Conservation (phyloP, 179 eudicot genomes). For the Vitellaria paradoxa region DNA sequence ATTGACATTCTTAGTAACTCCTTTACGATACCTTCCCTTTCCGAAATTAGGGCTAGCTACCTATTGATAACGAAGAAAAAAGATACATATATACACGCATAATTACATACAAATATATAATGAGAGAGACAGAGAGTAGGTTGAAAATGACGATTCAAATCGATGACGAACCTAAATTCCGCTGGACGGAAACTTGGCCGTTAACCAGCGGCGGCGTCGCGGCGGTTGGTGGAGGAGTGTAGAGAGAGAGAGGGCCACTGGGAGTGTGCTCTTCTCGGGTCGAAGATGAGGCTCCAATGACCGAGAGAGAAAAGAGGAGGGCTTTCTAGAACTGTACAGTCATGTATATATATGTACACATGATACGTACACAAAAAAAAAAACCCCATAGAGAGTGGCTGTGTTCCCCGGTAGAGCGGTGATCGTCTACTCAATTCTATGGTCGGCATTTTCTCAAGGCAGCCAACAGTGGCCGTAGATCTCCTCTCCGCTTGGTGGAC, state of each 20-base stretch:
- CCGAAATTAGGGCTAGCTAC: background rate
- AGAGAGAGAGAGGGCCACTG: background rate
- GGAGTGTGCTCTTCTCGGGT: background rate
- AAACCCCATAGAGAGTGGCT: too few relatives aligned
- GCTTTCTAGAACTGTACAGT: background rate
- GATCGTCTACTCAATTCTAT: too few relatives aligned
- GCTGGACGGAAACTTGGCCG: background rate
- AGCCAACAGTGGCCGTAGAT: too few relatives aligned
- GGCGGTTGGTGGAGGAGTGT: background rate
- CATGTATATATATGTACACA: background rate
- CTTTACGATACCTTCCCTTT: background rate
- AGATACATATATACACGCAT: too few relatives aligned
- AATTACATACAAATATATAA: background rate
- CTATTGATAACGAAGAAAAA: background rate
- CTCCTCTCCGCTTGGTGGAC: too few relatives aligned
- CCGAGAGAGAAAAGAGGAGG: background rate
- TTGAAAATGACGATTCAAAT: background rate
- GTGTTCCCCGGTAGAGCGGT: too few relatives aligned
- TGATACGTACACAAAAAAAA: too few relatives aligned
- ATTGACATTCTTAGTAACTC: background rate
- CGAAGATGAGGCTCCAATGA: conserved; percentile 20
- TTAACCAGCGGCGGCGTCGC: background rate
- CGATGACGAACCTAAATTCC: background rate
- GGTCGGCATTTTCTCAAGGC: too few relatives aligned
- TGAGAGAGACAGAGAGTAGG: background rate